Base-by-base conservation (phyloP, 371 early-diverging fungal genomes). In the Syncephalastrum sp. region DNA sequence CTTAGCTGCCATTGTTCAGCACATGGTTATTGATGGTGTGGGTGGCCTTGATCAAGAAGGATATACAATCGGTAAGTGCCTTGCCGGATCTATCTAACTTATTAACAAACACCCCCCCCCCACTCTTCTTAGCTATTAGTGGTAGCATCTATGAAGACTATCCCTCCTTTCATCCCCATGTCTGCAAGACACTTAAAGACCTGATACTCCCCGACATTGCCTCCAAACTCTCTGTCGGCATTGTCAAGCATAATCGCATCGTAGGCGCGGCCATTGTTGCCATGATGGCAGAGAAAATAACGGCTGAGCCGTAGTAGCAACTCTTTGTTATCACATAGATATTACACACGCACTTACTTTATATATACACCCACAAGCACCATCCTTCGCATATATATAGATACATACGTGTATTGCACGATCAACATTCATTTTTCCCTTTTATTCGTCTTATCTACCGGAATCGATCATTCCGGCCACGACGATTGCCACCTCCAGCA, bases 181-280 rank as follows among this genome's bases (percentile, higher is more conserved):
- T 94, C 57, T 76, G 86, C 48, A 82, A 80, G 51, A 87, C 92
- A 3, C 67, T 91, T 46, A 80, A 87, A 52, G 86, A 86, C 44
- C 67, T 93, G 45, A 71, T 94, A 19, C 91, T 91, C 21, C 83
- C 82, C 17, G 85, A 93, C 33, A 84, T 89, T 62, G 86, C 87
- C 46, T 72, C 82, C 67, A 91, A 79, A 74, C 67, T 86, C 25
- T 75, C 75, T 15, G 76, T 86, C 12, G 80, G 74, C 7, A 68
- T 88, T 15, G 85, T 90, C 16, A 82, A 84, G 56, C 91, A 92
- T 65, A 90, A 90, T 4, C 84, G 87, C 23, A 88, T 92, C 21
- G 88, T 90, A 13, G 93, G 93, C 42, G 92, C 92, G 21, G 92
- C 90, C 47, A 81, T 93, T 57, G 89, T 92, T 48, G 93, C 93